Percentiles rank a stretch among this genome's conserved stretches.
These are phyloP conservation scores for Capsicum rhomboideum DNA, from an alignment of 257 asterid species.

Conservation along the genomic window DNA sequence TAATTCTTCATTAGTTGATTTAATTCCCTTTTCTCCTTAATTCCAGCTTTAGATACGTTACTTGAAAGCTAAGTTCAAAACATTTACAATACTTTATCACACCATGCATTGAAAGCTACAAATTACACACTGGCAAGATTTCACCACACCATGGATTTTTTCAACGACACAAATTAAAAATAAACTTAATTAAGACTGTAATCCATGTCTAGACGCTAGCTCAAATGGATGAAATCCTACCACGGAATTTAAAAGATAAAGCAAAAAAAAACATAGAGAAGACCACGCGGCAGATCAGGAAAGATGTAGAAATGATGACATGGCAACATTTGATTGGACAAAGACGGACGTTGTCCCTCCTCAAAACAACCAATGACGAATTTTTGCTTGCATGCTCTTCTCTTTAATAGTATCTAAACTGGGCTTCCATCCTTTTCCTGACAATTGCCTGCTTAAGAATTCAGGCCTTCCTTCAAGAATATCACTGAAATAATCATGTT, in stretches of 20 bases:
- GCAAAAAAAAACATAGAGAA: not conserved
- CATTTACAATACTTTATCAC: not conserved
- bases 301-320: not conserved
- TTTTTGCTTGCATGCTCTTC: slow-evolving; percentile 36
- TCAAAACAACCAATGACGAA: slow-evolving; percentile 47
- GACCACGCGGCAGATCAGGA: not conserved
- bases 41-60: not conserved
- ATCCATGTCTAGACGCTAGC: not conserved
- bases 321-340: not conserved
- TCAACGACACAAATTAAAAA: not conserved
- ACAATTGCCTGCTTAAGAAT: slow-evolving; percentile 51
- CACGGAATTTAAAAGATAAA: not conserved
- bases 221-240: not conserved
- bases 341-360: not conserved
- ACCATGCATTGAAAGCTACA: slow-evolving; percentile 5
- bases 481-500: slow-evolving; percentile 31
- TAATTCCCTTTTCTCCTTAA: not conserved
- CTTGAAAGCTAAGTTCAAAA: not conserved
- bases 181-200: not conserved
- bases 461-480: slow-evolving; percentile 65
- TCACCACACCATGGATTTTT: not conserved
- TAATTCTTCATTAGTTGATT: not conserved
- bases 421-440: slow-evolving; percentile 92
- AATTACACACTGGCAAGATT: not conserved
- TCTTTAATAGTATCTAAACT: slow-evolving; percentile 79